These are phyloP conservation scores for Termitomyces sp. DNA, from an alignment of 768 basidiomycete species.

Conservation along the genomic window DNA sequence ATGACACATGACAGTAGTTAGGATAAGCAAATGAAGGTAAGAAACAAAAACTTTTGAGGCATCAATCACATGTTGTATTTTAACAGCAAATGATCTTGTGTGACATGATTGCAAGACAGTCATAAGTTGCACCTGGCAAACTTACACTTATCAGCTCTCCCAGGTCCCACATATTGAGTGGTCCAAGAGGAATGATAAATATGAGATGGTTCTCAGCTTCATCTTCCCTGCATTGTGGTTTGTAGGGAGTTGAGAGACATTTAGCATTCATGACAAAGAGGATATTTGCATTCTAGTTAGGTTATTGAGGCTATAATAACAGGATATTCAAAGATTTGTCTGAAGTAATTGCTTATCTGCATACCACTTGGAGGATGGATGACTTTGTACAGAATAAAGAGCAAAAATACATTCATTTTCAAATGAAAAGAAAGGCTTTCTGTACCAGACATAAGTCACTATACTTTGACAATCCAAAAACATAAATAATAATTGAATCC, in stretches of 20 bases:
- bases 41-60: too few species aligned
- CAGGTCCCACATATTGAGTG: constrained; percentile 27
- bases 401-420: constrained; percentile 19
- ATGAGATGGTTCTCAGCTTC: constrained; percentile 21
- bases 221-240: constrained; percentile 12
- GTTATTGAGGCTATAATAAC: constrained; percentile 13
- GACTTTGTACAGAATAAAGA: constrained; percentile 21
- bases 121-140: too few species aligned
- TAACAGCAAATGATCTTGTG: too few species aligned
- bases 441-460: not conserved
- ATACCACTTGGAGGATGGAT: constrained; percentile 13
- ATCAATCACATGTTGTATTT: too few species aligned
- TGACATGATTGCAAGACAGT: too few species aligned
- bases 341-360: constrained; percentile 11
- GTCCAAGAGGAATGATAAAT: constrained; percentile 32
- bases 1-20: too few species aligned
- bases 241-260: constrained; percentile 20
- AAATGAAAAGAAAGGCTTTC: not conserved
- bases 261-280: constrained; percentile 28
- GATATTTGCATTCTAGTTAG: constrained; percentile 25
- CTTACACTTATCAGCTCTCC: too few species aligned
- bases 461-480: constrained; percentile 19
- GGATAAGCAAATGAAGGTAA: too few species aligned
- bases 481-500: not conserved
- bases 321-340: constrained; percentile 6